Conservation (phyloP, 768 basidiomycete species). For the Trametes cingulata region DNA sequence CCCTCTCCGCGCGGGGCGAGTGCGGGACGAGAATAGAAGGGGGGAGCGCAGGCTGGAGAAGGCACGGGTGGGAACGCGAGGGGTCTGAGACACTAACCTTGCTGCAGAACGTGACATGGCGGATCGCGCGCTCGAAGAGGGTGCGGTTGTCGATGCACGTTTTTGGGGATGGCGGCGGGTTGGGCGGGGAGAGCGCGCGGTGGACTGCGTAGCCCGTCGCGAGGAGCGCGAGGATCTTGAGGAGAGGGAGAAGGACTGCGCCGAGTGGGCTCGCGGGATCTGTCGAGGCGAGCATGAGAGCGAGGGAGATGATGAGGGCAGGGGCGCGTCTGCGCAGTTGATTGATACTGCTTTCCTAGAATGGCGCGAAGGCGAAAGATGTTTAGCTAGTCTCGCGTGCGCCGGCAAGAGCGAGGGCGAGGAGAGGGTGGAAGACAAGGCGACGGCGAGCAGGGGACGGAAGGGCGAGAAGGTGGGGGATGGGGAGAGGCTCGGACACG, state of each 20-base stretch:
- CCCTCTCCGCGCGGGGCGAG: not conserved
- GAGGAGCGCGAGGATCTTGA: slow-evolving; percentile 26
- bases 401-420: not conserved
- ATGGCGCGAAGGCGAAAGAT: not conserved
- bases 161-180: slow-evolving; percentile 26
- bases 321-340: not conserved
- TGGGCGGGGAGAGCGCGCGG: slow-evolving; percentile 28
- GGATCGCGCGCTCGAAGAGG: slow-evolving; percentile 28
- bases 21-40: slow-evolving; percentile 3
- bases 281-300: not conserved
- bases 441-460: not conserved
- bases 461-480: not conserved
- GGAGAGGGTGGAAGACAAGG: not conserved
- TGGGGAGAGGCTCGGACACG: not conserved
- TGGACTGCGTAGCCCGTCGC: slow-evolving; percentile 25
- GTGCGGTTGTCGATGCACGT: slow-evolving; percentile 21
- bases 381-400: too few relatives aligned
- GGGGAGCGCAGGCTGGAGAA: not conserved
- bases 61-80: not conserved
- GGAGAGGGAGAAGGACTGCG: slow-evolving; percentile 5
- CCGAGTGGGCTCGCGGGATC: not conserved
- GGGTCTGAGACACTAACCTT: slow-evolving; percentile 20
- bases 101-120: slow-evolving; percentile 29
- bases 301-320: not conserved
- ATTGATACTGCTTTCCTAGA: not conserved